Percentiles rank a stretch among this genome's conserved stretches.
These are phyloP conservation scores for Stellera chamaejasme DNA, from an alignment of 345 rosid species.

Conservation along the genomic window DNA sequence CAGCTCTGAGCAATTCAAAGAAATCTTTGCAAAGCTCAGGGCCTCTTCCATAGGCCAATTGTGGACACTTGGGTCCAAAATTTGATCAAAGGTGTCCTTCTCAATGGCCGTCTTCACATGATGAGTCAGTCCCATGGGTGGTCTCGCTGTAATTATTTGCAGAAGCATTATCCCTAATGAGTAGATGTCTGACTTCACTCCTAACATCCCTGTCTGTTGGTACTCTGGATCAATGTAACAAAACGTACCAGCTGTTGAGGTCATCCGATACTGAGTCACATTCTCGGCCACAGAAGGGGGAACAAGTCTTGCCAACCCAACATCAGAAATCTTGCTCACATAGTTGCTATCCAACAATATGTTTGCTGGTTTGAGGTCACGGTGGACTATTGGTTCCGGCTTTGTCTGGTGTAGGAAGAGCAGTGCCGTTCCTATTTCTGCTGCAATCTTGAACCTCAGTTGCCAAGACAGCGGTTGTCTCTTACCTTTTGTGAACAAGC, in stretches of 20 bases:
- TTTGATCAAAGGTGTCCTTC: constrained; percentile 40
- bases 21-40: constrained; percentile 42
- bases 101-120: constrained; percentile 53
- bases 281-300: constrained; percentile 71
- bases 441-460: constrained; percentile 67
- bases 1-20: constrained; percentile 65
- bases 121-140: constrained; percentile 81
- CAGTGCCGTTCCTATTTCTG: constrained; percentile 73
- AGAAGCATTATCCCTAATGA: constrained; percentile 76
- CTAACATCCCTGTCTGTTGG: constrained; percentile 90
- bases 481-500: constrained; percentile 53
- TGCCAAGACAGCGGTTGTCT: constrained; percentile 73
- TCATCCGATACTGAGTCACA: constrained; percentile 82
- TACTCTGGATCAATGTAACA: constrained; percentile 93
- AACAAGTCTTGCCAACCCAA: constrained; percentile 82
- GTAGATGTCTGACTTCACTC: constrained; percentile 73
- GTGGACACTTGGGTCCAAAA: constrained; percentile 57
- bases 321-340: constrained; percentile 89
- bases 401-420: constrained; percentile 82
- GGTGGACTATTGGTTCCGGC: constrained; percentile 89
- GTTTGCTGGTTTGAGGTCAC: constrained; percentile 81
- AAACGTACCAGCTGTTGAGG: constrained; percentile 86
- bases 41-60: constrained; percentile 85
- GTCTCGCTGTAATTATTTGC: constrained; percentile 60
- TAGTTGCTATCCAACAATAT: constrained; percentile 76